A percentile compares a stretch with the other conserved stretches of the same genome.
phyloP scores from a whole-genome alignment of 352 stramenopile genomes.

The Aphanomyces stellatus region DNA sequence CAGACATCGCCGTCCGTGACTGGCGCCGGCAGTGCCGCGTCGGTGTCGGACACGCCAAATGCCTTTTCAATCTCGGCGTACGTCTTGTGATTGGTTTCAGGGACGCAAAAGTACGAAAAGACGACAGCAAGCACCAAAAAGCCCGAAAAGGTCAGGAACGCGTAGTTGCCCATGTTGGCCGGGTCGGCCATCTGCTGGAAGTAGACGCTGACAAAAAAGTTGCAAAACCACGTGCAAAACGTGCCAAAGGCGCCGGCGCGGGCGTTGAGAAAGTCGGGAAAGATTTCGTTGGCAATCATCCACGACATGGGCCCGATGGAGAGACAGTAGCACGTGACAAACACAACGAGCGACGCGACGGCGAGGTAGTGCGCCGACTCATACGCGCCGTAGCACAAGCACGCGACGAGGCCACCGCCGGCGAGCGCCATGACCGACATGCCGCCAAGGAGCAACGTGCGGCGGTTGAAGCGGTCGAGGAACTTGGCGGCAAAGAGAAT shows the following conservation, averaged over 20 bases:
- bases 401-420: constrained; percentile 24
- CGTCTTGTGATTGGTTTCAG: constrained; percentile 39
- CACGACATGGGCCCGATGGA: constrained; percentile 26
- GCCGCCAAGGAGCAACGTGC: constrained; percentile 21
- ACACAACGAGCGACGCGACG: constrained; percentile 15
- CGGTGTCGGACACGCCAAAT: constrained; percentile 25
- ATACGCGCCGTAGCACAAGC: constrained; percentile 21
- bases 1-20: not conserved
- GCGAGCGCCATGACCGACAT: constrained; percentile 1
- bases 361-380: not conserved
- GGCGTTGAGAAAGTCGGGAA: constrained; percentile 18
- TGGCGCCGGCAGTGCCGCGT: not conserved
- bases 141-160: constrained; percentile 31
- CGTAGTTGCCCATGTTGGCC: constrained; percentile 23
- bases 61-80: constrained; percentile 39
- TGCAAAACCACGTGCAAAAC: constrained; percentile 27
- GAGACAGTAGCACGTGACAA: constrained; percentile 20
- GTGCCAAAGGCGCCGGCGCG: constrained; percentile 6
- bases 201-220: constrained; percentile 37
- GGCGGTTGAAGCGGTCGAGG: constrained; percentile 30
- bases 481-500: constrained; percentile 37
- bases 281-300: constrained; percentile 8
- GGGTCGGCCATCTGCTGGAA: constrained; percentile 33
- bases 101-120: constrained; percentile 27
- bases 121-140: constrained; percentile 30